These are phyloP conservation scores for Cyclotella kingstonii DNA, from an alignment of 108 stramenopile genomes.

Conservation along the genomic window DNA sequence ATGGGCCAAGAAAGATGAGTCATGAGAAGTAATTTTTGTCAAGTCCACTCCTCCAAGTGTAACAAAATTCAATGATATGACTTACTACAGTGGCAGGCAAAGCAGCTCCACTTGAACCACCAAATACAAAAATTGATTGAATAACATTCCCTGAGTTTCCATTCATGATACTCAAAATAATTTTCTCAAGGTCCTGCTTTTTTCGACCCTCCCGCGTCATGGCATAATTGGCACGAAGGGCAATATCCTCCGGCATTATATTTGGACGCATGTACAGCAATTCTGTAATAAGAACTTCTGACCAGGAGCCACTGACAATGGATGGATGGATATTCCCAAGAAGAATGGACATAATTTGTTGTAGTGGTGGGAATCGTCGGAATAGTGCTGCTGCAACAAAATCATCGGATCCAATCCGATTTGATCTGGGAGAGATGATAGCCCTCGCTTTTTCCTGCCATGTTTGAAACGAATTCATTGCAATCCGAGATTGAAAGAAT, in stretches of 20 bases:
- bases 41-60: too few relatives aligned
- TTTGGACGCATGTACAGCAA: constrained; percentile 64
- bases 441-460: constrained; percentile 52
- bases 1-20: neutral
- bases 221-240: constrained; percentile 44
- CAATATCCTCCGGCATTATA: constrained; percentile 56
- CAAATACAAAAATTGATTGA: constrained; percentile 52
- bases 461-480: constrained; percentile 36
- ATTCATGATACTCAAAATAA: constrained; percentile 68
- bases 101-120: constrained; percentile 73
- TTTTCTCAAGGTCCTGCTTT: constrained; percentile 18
- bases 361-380: constrained; percentile 32
- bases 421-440: constrained; percentile 19
- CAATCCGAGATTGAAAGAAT: constrained; percentile 47
- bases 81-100: constrained; percentile 77
- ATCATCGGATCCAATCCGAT: neutral
- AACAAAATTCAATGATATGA: too few relatives aligned
- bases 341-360: constrained; percentile 28
- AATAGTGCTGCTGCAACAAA: constrained; percentile 13
- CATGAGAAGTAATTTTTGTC: neutral
- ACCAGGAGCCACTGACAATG: constrained; percentile 40
- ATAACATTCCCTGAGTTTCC: constrained; percentile 64
- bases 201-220: constrained; percentile 33
- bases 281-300: constrained; percentile 61
- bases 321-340: constrained; percentile 9